Conservation (phyloP, 108 stramenopile genomes). For the Thalassiosira profunda region DNA sequence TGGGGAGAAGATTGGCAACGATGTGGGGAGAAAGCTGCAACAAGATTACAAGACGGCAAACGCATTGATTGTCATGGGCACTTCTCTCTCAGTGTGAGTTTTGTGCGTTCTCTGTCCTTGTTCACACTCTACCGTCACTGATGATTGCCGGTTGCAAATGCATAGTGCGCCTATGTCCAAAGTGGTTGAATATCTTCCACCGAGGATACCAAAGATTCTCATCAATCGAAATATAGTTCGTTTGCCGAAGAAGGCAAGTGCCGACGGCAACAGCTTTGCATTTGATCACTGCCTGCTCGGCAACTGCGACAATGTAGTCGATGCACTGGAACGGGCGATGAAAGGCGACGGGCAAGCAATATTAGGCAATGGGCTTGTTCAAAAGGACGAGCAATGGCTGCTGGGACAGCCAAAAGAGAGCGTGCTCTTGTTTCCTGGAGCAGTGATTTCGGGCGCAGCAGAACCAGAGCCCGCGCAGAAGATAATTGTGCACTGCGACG, state of each 20-base stretch:
- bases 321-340: constrained; percentile 74
- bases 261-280: constrained; percentile 48
- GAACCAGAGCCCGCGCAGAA: constrained; percentile 37
- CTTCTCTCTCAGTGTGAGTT: constrained; percentile 82
- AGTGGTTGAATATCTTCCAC: constrained; percentile 70
- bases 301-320: too few species aligned
- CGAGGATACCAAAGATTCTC: constrained; percentile 72
- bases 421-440: constrained; percentile 81
- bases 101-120: neutral
- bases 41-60: constrained; percentile 77
- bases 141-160: too few species aligned
- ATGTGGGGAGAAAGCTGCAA: constrained; percentile 62
- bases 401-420: constrained; percentile 66
- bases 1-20: constrained; percentile 80
- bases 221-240: constrained; percentile 90
- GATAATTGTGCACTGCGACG: constrained; percentile 82
- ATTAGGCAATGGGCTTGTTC: neutral
- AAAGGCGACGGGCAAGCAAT: neutral
- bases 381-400: constrained; percentile 12
- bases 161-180: constrained; percentile 85
- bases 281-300: constrained; percentile 88
- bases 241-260: too few species aligned
- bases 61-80: constrained; percentile 91
- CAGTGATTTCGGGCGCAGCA: constrained; percentile 22
- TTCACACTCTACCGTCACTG: too few species aligned